phyloP scores from a whole-genome alignment of 208 protist species.

The Acanthamoeba sp. region DNA sequence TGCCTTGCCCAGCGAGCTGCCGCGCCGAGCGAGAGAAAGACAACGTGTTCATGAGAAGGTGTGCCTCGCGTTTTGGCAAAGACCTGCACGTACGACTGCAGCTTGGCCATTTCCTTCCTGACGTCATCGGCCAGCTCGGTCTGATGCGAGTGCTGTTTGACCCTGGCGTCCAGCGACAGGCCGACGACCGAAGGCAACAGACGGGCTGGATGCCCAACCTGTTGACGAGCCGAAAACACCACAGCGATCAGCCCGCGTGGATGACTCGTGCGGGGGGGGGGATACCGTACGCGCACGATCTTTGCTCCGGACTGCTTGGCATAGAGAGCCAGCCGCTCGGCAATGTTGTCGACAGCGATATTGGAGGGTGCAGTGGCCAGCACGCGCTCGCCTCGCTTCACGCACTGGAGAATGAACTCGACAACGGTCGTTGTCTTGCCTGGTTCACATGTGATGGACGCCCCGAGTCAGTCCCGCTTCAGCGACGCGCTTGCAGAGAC shows the following conservation, averaged over 20 bases:
- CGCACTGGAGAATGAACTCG: constrained; percentile 87
- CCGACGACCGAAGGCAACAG: constrained; percentile 82
- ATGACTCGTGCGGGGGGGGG: no score
- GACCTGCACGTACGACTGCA: constrained; percentile 54
- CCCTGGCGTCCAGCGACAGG: constrained; percentile 81
- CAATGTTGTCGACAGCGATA: constrained; percentile 89
- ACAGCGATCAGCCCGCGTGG: no score
- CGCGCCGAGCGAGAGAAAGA: neutral
- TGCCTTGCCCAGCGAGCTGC: neutral
- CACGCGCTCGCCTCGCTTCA: constrained; percentile 78
- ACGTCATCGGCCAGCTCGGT: constrained; percentile 75
- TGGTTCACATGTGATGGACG: neutral
- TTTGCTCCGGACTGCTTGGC: constrained; percentile 25
- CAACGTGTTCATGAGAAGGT: neutral
- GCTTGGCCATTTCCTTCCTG: constrained; percentile 78
- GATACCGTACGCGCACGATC: constrained; percentile 31
- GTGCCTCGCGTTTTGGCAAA: no score
- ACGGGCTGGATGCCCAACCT: constrained; percentile 88
- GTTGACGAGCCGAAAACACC: no score
- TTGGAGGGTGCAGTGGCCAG: constrained; percentile 89
- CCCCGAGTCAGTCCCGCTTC: neutral
- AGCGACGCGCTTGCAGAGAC: no score
- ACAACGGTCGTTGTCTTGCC: constrained; percentile 90
- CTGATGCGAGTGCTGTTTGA: constrained; percentile 71
- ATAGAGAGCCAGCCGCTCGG: constrained; percentile 80